A percentile compares a stretch with the other conserved stretches of the same genome.
Evolutionary conservation across 768 basidiomycete species (phyloP).

Genomic region (Albatrellus ellisii): DNA sequence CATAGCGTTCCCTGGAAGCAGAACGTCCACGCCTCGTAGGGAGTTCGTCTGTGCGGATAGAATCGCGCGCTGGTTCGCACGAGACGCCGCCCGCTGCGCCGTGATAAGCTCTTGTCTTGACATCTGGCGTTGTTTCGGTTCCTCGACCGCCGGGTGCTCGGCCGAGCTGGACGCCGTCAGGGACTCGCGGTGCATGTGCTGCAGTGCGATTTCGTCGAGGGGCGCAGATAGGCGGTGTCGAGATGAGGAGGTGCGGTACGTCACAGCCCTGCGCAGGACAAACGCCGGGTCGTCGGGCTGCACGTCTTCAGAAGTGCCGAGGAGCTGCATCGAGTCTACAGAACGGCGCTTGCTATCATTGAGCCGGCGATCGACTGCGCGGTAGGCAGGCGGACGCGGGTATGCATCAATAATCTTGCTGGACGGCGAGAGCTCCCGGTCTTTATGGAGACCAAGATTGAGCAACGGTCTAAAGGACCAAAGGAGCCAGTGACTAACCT

Average conservation of each 20-base stretch:
- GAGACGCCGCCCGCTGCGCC: constrained; percentile 75
- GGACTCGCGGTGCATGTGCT: constrained; percentile 58
- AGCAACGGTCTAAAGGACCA: constrained; percentile 1
- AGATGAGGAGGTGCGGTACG: constrained; percentile 6
- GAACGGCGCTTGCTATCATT: constrained; percentile 72
- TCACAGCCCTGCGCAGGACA: constrained; percentile 63
- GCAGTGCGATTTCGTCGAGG: constrained; percentile 73
- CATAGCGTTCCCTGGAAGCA: constrained; percentile 74
- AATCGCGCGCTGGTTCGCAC: constrained; percentile 78
- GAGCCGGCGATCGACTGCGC: constrained; percentile 44
- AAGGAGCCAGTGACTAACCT: constrained; percentile 33
- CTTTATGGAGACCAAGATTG: constrained; percentile 32
- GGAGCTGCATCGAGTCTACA: constrained; percentile 60
- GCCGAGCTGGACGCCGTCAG: constrained; percentile 40
- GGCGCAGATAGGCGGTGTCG: constrained; percentile 29
- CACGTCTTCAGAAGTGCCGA: constrained; percentile 65
- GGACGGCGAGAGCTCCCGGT: constrained; percentile 66
- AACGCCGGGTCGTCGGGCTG: constrained; percentile 79
- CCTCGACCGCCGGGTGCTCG: constrained; percentile 25
- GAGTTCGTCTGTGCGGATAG: constrained; percentile 79
- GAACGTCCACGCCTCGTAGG: constrained; percentile 77
- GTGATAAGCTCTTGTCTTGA: constrained; percentile 88
- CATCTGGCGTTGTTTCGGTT: constrained; percentile 26
- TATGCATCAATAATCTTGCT: constrained; percentile 81
- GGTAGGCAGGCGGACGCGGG: constrained; percentile 58